Evolutionary conservation across 345 rosid species (phyloP), one percentile per base, ranked within the genome.

Genomic region (Carallia brachiata): DNA sequence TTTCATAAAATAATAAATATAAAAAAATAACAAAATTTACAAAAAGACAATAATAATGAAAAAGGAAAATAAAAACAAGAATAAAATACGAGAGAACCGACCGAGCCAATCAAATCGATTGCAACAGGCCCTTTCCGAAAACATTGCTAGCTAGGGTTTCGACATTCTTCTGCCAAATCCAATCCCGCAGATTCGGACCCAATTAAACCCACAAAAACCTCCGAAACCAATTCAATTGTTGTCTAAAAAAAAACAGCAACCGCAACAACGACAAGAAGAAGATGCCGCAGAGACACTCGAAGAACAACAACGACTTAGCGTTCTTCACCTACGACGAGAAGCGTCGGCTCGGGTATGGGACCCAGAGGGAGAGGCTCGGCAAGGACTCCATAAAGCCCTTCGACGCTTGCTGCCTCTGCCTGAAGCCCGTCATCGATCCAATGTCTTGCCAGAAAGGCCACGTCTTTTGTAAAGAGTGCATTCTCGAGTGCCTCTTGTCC

Each of bases 281-380:
- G 15, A 94, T 91, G 98, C 99, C 99, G 36, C 99, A 95, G 81
- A 81, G 99, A 74, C 99, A 95, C 76, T 95, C 98, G 56, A 95
- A 92, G 87, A 92, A 90, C 87, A 92, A 90, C 85, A 95, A 92
- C 61, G 99, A 95, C 77, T 85, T 92, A 71, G 97, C 99, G 2
- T 95, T 85, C 80, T 95, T 92, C 88, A 95, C 99, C 12, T 92
- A 95, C 89, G 97, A 92, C 60, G 99, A 95, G 90, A 95, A 95
- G 86, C 78, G 81, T 68, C 90, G 92, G 84, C 85, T 95, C 62
- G 97, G 97, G 3, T 95, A 92, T 58, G 99, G 97, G 27, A 95
- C 99, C 36, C 99, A 95, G 84, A 90, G 68, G 81, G 99, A 95
- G 88, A 72, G 99, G 71, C 88, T 95, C 10, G 97, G 99, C 6